Evolutionary conservation across 2,329 filamentous ascomycete genomes (phyloP).

Genomic region (Aschersonia sp.): DNA sequence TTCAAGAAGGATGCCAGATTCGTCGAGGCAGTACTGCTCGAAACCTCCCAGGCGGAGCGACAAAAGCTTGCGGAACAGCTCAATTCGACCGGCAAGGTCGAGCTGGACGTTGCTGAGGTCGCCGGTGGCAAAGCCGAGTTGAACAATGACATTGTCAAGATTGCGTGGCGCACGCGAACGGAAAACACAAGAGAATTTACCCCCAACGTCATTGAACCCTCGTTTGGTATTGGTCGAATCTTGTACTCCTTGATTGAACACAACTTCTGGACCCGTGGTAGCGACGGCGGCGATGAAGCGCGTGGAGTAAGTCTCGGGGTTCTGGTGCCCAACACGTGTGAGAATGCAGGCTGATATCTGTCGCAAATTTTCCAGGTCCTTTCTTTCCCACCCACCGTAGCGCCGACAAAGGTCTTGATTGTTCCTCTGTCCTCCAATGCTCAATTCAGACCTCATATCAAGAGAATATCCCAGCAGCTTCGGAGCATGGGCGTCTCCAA

Average conservation of each 20-base stretch:
- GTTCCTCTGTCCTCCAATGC: slow-evolving; percentile 74
- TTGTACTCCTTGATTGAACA: slow-evolving; percentile 90
- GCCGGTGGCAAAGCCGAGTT: slow-evolving; percentile 64
- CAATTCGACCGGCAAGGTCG: slow-evolving; percentile 57
- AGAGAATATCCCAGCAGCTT: slow-evolving; percentile 59
- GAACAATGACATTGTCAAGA: slow-evolving; percentile 62
- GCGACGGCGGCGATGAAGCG: slow-evolving; percentile 50
- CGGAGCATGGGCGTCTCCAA: slow-evolving; percentile 65
- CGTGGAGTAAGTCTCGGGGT: slow-evolving; percentile 54
- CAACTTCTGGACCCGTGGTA: slow-evolving; percentile 75
- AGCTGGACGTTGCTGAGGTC: slow-evolving; percentile 55
- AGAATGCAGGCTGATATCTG: slow-evolving; percentile 4
- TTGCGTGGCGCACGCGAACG: slow-evolving; percentile 69
- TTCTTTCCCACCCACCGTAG: slow-evolving; percentile 47
- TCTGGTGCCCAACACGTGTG: no score
- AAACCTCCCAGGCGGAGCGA: slow-evolving; percentile 64
- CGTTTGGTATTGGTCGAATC: slow-evolving; percentile 92
- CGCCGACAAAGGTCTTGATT: slow-evolving; percentile 91
- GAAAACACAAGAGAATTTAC: slow-evolving; percentile 85
- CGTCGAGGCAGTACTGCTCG: slow-evolving; percentile 66
- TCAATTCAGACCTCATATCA: slow-evolving; percentile 66
- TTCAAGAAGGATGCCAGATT: slow-evolving; percentile 92
- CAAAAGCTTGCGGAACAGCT: slow-evolving; percentile 68
- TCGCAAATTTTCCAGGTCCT: slow-evolving; percentile 25
- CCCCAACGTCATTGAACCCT: slow-evolving; percentile 93